phyloP scores from a whole-genome alignment of 257 asterid species.

The Nicotiana tomentosiformis region DNA sequence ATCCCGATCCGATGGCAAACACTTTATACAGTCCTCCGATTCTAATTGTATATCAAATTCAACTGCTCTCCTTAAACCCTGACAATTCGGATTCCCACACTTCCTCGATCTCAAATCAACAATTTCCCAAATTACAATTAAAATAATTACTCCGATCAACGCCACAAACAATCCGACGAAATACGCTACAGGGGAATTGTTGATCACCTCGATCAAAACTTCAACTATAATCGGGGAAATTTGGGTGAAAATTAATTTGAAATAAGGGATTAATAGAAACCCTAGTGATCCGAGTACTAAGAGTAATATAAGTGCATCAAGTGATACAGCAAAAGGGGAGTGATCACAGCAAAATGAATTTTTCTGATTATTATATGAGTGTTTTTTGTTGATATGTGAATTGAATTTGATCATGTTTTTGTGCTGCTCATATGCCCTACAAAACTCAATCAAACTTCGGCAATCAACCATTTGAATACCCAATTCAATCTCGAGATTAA shows the following conservation, averaged over 20 bases:
- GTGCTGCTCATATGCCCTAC: conserved; percentile 42
- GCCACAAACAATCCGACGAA: conserved; percentile 30
- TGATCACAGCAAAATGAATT: conserved; percentile 29
- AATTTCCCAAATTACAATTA: conserved; percentile 22
- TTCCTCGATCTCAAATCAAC: conserved; percentile 37
- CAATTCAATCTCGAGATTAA: conserved; percentile 2
- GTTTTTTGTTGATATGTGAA: conserved; percentile 1
- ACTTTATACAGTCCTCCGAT: conserved; percentile 49
- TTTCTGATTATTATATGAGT: conserved; percentile 18
- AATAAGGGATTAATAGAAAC: conserved; percentile 35
- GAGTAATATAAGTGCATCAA: conserved; percentile 39
- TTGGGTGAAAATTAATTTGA: conserved; percentile 26
- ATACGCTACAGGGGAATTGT: conserved; percentile 41
- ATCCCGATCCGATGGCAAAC: conserved; percentile 18
- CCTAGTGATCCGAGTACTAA: conserved; percentile 33
- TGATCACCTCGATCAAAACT: conserved; percentile 27
- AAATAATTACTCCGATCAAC: conserved; percentile 23
- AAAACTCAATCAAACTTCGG: conserved; percentile 54
- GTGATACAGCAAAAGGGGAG: conserved; percentile 37
- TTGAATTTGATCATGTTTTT: conserved; percentile 17
- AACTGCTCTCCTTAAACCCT: conserved; percentile 47
- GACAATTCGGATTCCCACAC: conserved; percentile 43
- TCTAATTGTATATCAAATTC: conserved; percentile 61
- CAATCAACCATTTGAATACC: conserved; percentile 48
- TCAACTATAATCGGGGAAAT: conserved; percentile 17